A percentile compares a stretch with the other conserved stretches of the same genome.
phyloP scores from a whole-genome alignment of 192 early-diverging fungal species.

The Podila epigama region DNA sequence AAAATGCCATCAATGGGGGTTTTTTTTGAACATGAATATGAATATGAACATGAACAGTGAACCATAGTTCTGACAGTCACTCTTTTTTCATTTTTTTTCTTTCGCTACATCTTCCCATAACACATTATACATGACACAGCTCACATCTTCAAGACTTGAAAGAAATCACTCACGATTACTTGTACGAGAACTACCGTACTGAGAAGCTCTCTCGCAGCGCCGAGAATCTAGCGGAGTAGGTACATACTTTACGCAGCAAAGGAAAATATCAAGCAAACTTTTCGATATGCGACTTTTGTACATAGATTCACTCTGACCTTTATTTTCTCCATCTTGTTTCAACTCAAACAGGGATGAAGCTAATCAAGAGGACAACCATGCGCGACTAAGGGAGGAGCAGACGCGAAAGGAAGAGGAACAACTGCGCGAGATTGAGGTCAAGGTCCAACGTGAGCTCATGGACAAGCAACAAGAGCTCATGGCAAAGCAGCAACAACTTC shows the following conservation, averaged over 20 bases:
- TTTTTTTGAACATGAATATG: background rate
- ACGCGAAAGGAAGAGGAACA: slow-evolving; percentile 62
- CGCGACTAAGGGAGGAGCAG: slow-evolving; percentile 62
- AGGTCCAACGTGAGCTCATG: slow-evolving; percentile 61
- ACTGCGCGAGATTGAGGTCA: slow-evolving; percentile 60
- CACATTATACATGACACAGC: slow-evolving; percentile 63
- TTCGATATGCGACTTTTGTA: background rate
- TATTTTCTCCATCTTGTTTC: background rate
- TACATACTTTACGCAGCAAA: slow-evolving; percentile 3
- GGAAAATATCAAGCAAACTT: background rate
- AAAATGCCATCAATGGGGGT: too few species aligned
- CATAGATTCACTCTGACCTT: background rate
- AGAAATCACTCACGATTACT: slow-evolving; percentile 93
- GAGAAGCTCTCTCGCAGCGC: slow-evolving; percentile 74
- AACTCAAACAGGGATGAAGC: slow-evolving; percentile 10
- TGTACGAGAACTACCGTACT: slow-evolving; percentile 96
- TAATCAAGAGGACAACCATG: slow-evolving; percentile 28
- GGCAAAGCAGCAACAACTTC: slow-evolving; percentile 63
- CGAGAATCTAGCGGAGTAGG: slow-evolving; percentile 49
- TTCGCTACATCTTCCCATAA: slow-evolving; percentile 1
- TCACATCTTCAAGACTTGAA: slow-evolving; percentile 98
- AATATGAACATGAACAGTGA: background rate
- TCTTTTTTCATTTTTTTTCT: background rate
- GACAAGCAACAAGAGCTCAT: slow-evolving; percentile 64
- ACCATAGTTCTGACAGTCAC: too few species aligned